phyloP scores from a whole-genome alignment of 2,329 filamentous ascomycete genomes.

The Sclerotinia minor region DNA sequence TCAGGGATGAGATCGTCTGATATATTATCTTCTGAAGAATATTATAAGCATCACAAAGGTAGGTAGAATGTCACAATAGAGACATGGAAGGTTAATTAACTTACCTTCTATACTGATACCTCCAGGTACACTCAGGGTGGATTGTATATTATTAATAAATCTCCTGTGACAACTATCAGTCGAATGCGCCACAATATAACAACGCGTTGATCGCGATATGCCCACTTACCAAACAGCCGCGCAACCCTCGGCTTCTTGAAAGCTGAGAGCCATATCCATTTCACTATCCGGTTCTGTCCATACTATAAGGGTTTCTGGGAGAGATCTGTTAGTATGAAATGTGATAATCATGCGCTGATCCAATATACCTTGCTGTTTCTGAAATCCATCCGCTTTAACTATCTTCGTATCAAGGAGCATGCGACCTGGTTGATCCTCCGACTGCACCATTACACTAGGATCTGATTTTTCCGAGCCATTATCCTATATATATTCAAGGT shows the following conservation, averaged over 20 bases:
- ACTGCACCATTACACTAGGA: constrained; percentile 85
- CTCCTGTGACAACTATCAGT: constrained; percentile 59
- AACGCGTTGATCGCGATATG: constrained; percentile 6
- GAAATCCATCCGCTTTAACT: constrained; percentile 90
- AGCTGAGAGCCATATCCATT: constrained; percentile 96
- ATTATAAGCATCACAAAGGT: background rate
- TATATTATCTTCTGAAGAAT: constrained; percentile 69
- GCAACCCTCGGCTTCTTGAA: constrained; percentile 95
- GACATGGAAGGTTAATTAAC: background rate
- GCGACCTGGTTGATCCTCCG: constrained; percentile 84
- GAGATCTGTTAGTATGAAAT: constrained; percentile 36
- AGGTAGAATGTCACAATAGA: background rate
- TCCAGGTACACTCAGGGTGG: constrained; percentile 64
- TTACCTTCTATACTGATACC: constrained; percentile 50
- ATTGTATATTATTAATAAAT: constrained; percentile 84
- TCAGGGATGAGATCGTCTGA: constrained; percentile 85
- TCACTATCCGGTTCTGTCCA: constrained; percentile 87
- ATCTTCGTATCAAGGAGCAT: constrained; percentile 87
- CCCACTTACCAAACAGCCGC: constrained; percentile 77
- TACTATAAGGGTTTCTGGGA: constrained; percentile 87
- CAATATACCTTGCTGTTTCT: constrained; percentile 87
- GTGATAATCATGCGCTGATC: constrained; percentile 32
- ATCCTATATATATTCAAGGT: constrained; percentile 45
- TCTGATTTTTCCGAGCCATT: constrained; percentile 68
- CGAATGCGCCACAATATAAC: constrained; percentile 18